phyloP scores from a whole-genome alignment of 139 green algal genomes.

The Asterochloris erici region DNA sequence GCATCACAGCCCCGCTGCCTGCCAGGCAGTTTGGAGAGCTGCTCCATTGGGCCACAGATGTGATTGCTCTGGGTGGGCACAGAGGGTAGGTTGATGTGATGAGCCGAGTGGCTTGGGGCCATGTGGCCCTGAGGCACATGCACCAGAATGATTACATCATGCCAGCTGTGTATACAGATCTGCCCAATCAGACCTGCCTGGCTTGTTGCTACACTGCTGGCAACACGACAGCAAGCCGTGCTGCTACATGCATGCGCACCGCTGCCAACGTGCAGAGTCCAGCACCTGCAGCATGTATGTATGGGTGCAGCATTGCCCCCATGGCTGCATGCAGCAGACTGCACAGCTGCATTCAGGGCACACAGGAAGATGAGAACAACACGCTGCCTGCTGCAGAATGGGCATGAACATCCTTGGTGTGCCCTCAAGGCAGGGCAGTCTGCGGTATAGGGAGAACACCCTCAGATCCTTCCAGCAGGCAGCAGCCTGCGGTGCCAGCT shows the following conservation, averaged over 20 bases:
- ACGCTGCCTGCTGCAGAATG: slow-evolving; percentile 3
- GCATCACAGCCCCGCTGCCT: background rate
- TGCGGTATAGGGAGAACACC: slow-evolving; percentile 70
- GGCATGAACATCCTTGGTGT: slow-evolving; percentile 8
- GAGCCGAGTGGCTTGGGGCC: too few relatives aligned
- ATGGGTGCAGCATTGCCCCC: too few relatives aligned
- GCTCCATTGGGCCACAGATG: background rate
- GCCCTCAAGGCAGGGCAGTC: background rate
- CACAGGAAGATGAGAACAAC: too few relatives aligned
- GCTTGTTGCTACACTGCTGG: too few relatives aligned
- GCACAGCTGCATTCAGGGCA: too few relatives aligned
- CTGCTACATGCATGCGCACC: too few relatives aligned
- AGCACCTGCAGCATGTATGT: too few relatives aligned
- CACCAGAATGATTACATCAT: background rate
- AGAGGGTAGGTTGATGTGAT: background rate
- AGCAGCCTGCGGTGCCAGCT: slow-evolving; percentile 58
- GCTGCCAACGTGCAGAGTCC: too few relatives aligned
- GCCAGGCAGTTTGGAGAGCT: slow-evolving; percentile 4
- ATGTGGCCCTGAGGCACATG: background rate
- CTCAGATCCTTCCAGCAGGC: slow-evolving; percentile 65
- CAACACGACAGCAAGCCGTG: too few relatives aligned
- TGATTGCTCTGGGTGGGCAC: slow-evolving; percentile 13
- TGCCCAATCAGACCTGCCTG: too few relatives aligned
- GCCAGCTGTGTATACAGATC: background rate
- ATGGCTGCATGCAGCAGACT: too few relatives aligned